A percentile compares a stretch with the other conserved stretches of the same genome.
phyloP scores from a whole-genome alignment of 208 protist genomes.

The Trypanosoma rangeli region DNA sequence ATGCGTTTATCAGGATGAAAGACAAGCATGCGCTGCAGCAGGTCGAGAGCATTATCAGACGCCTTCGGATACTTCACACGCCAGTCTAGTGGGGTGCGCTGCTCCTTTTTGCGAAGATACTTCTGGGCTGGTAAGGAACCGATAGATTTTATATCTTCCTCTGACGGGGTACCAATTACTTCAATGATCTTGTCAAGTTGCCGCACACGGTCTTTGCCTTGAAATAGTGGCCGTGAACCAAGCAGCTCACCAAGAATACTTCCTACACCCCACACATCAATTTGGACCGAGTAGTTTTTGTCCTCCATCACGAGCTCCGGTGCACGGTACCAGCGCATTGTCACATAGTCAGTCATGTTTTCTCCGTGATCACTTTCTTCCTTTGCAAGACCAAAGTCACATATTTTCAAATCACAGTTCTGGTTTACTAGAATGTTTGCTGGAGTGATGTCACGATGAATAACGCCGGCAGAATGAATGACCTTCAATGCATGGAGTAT shows the following conservation, averaged over 20 bases:
- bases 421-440: constrained; percentile 96
- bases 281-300: constrained; percentile 85
- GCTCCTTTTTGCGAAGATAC: constrained; percentile 84
- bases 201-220: constrained; percentile 87
- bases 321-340: constrained; percentile 95
- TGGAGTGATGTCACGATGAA: constrained; percentile 97
- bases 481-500: constrained; percentile 92
- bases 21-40: constrained; percentile 90
- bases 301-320: constrained; percentile 94
- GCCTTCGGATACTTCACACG: constrained; percentile 73
- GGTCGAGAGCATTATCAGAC: constrained; percentile 80
- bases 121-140: constrained; percentile 83
- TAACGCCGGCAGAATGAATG: constrained; percentile 93
- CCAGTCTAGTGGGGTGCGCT: constrained; percentile 55
- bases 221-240: constrained; percentile 84
- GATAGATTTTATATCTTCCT: constrained; percentile 78
- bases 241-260: constrained; percentile 91
- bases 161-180: constrained; percentile 88
- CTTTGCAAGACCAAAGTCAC: constrained; percentile 94
- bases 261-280: constrained; percentile 92
- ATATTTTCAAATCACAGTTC: constrained; percentile 97
- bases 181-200: constrained; percentile 93
- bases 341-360: constrained; percentile 95
- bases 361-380: constrained; percentile 85
- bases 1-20: constrained; percentile 93